These are phyloP conservation scores for Daldinia sp. DNA, from an alignment of 2,329 filamentous ascomycete genomes.

Conservation along the genomic window DNA sequence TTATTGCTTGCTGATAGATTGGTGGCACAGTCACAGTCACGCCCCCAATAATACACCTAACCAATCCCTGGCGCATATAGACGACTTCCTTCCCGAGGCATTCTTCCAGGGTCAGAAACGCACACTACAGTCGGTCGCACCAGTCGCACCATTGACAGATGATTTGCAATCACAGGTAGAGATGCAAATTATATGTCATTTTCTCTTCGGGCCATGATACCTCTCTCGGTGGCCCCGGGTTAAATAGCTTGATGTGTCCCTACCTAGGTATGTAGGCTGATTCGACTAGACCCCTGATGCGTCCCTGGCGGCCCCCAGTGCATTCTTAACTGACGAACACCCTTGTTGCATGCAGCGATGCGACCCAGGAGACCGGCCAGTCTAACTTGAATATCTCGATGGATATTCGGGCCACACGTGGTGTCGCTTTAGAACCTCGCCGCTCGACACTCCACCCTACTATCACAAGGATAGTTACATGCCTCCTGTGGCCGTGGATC, in stretches of 20 bases:
- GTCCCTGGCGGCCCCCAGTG: neutral
- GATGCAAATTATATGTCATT: slow-evolving; percentile 17
- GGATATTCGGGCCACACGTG: slow-evolving; percentile 2
- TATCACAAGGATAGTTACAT: slow-evolving; percentile 9
- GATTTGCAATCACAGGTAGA: slow-evolving; percentile 4
- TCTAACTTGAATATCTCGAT: slow-evolving; percentile 5
- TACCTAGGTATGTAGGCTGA: slow-evolving; percentile 16
- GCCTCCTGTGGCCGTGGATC: neutral
- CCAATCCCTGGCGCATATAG: slow-evolving; percentile 2
- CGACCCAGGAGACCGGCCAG: slow-evolving; percentile 4
- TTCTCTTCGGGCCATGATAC: slow-evolving; percentile 9
- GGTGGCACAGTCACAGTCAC: slow-evolving; percentile 14
- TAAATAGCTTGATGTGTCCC: slow-evolving; percentile 27
- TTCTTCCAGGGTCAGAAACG: neutral
- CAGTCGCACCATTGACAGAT: neutral
- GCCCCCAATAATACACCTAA: neutral
- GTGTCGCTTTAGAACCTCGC: slow-evolving; percentile 10
- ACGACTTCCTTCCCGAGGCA: neutral
- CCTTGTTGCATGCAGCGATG: neutral
- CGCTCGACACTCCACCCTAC: neutral
- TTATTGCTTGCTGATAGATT: slow-evolving; percentile 8
- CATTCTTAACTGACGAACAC: neutral
- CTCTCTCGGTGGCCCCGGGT: slow-evolving; percentile 23
- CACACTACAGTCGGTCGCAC: slow-evolving; percentile 9
- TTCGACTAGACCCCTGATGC: slow-evolving; percentile 8